Evolutionary conservation across 257 asterid species (phyloP), one percentile per base, ranked within the genome.

Genomic region (Catharanthus roseus): DNA sequence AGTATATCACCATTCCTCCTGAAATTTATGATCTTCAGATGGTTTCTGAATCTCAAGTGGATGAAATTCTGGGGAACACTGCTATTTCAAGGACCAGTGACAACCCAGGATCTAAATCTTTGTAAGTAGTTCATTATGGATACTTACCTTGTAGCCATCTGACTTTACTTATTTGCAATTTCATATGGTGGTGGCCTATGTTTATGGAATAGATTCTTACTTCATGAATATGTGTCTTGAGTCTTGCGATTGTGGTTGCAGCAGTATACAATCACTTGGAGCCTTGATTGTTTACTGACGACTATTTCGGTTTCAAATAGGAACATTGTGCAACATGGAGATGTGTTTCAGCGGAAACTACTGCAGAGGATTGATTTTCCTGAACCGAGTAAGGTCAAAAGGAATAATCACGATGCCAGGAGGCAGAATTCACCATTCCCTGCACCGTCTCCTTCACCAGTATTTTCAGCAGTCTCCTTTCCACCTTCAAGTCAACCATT

Each of bases 381-480:
- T 24, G 75, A 47, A 75, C 70, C 62, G 54, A 61, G 36, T 53
- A 44, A 72, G 75, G 54, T 74, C 12, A 28, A 45, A 67, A 78
- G 60, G 38, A 39, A 41, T 41, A 45, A 33, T 28, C 31, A 26
- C 12, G 50, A 45, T 23, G 29, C 9, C 24, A 49, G n/a, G 71
- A 62, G 24, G 31, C 47, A 55, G 47, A 45, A 28, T 0, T 26
- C 60, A 38, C 19, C 71, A 50, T 19, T 11, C 39, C 65, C 78
- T 6, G 64, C 79, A 4, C 75, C 82, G 10, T 70, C 85, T 10
- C 82, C 72, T 26, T 38, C 76, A 26, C 77, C 77, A 31, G 33
- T 54, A 13, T 45, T 36, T 8, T 57, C 71, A 36, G 51, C 58
- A 21, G 6, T 34, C 53, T 16, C 50, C 6, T 21, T 33, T 21